phyloP scores from a whole-genome alignment of 208 protist genomes.

The Entamoeba histolytica region DNA sequence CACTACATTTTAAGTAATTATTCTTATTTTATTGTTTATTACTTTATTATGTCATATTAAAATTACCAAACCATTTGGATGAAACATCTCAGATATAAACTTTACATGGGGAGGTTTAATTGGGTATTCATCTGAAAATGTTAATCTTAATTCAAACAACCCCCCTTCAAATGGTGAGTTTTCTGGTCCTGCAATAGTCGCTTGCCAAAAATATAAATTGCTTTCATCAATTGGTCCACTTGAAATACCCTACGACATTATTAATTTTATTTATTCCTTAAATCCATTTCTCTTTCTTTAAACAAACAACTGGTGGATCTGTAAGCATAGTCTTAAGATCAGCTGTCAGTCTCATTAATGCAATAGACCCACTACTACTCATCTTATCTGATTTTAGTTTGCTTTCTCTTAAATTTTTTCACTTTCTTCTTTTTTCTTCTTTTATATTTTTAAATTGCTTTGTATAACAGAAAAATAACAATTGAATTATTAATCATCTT shows the following conservation, averaged over 20 bases:
- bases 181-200: conserved; percentile 9
- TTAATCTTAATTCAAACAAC: conserved; percentile 26
- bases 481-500: neutral
- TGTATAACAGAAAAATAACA: neutral
- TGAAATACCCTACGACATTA: neutral
- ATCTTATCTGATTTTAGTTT: neutral
- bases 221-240: neutral
- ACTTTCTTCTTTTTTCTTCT: neutral
- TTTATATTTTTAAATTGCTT: neutral
- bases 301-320: neutral
- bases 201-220: neutral
- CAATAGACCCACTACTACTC: neutral
- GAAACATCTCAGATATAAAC: conserved; percentile 38
- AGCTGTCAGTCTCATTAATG: neutral
- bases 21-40: no score
- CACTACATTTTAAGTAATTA: conserved; percentile 22
- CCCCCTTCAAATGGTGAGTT: conserved; percentile 38
- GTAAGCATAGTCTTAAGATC: neutral
- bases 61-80: conserved; percentile 20
- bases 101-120: conserved; percentile 35
- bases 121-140: conserved; percentile 38
- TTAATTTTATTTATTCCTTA: neutral
- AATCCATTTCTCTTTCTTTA: no score
- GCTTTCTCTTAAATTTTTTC: neutral
- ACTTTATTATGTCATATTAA: no score